Evolutionary conservation across 2,329 filamentous ascomycete species (phyloP), one percentile per base, ranked within the genome.

Genomic region (Pseudomassariella vexata): DNA sequence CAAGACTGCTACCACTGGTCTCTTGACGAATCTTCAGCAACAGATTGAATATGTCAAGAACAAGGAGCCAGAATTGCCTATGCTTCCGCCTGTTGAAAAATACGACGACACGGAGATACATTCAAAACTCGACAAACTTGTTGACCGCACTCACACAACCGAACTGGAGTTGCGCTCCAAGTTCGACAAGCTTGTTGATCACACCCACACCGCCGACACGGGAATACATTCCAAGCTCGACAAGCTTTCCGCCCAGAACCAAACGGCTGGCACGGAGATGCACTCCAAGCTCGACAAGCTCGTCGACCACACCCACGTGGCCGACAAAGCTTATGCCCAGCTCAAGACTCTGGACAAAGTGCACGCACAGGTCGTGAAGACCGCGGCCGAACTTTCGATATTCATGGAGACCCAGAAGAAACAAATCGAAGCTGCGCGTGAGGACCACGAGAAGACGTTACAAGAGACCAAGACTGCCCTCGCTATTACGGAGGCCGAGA

Each of bases 271-370:
- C 12, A 37, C 20, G n/a, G 46, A 46, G 22, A 40, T 55, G 24
- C 47, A 53, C 28, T 34, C 38, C n/a, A 56, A 56, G 43, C 46
- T 69, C 5, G 60, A 73, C 39, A 64, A 61, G 41, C 59, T 83
- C 4, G 66, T 87, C 24, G 74, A 73, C 30, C 77, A 85, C 49
- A 77, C 73, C 19, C 68, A 77, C 17, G 70, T 75, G 14, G 74
- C 85, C 0, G 74, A 74, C 31, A 80, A 86, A 50, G 78, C 84
- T 2, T 75, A 86, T 21, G 68, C 73, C 5, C 85, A 89, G 45
- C 73, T 95, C 27, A 82, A 84, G 40, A 85, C 85, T 16, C 73
- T 98, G 5, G 87, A 95, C 45, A 76, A 88, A 55, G 92, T 96
- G 30, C 87, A 95, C 49, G 73, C 84, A 42, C 85, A 94, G 45